A percentile compares a stretch with the other conserved stretches of the same genome.
Evolutionary conservation across 2,329 filamentous ascomycete species (phyloP).

Genomic region (Cytospora paraplurivora): DNA sequence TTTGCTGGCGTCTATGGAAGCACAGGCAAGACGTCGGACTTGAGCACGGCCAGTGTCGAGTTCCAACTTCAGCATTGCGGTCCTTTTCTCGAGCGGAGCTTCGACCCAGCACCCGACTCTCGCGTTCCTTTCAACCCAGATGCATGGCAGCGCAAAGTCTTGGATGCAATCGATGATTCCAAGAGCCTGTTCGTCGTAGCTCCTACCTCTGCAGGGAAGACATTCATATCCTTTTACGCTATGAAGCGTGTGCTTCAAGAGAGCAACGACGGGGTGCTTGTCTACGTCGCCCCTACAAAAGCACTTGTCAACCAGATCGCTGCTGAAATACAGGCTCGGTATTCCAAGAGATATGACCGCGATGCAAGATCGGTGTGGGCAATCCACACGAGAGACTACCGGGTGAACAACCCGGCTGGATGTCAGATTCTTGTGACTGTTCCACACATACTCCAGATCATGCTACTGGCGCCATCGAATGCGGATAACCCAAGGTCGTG

Average conservation of each 20-base stretch:
- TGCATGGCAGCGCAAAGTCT: constrained; percentile 72
- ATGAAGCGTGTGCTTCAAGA: constrained; percentile 74
- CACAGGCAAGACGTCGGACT: constrained; percentile 7
- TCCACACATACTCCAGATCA: constrained; percentile 76
- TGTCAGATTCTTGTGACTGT: constrained; percentile 79
- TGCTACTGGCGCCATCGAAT: constrained; percentile 68
- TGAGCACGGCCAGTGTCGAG: constrained; percentile 38
- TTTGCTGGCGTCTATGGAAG: constrained; percentile 17
- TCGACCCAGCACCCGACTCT: constrained; percentile 67
- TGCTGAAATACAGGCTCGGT: constrained; percentile 74
- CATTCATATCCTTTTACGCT: constrained; percentile 82
- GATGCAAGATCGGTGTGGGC: constrained; percentile 72
- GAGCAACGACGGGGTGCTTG: constrained; percentile 69
- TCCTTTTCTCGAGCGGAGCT: constrained; percentile 74
- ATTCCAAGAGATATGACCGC: constrained; percentile 65
- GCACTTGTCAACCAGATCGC: constrained; percentile 83
- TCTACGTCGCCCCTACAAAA: constrained; percentile 82
- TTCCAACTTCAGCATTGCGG: constrained; percentile 72
- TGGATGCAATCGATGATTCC: constrained; percentile 71
- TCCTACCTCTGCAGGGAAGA: constrained; percentile 79
- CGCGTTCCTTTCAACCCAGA: constrained; percentile 73
- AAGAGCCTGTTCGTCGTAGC: constrained; percentile 75
- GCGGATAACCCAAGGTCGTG: constrained; percentile 58
- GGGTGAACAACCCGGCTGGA: constrained; percentile 70
- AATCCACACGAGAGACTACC: constrained; percentile 75